phyloP scores from a whole-genome alignment of 2,329 filamentous ascomycete species.

The Tolypocladium ovalisporum region DNA sequence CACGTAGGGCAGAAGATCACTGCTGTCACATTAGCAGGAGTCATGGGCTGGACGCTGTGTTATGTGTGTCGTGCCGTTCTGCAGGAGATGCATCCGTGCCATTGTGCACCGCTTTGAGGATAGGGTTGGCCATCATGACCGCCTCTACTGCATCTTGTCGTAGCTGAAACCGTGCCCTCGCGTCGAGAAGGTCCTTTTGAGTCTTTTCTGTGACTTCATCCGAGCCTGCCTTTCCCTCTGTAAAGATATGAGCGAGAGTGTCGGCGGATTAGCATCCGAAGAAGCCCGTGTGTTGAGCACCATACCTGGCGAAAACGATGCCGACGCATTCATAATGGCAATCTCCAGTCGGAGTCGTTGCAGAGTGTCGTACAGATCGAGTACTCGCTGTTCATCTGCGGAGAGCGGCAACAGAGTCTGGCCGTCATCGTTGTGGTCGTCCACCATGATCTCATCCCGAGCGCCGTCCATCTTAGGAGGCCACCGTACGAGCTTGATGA shows the following conservation, averaged over 20 bases:
- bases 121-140: slow-evolving; percentile 62
- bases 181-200: slow-evolving; percentile 57
- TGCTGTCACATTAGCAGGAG: slow-evolving; percentile 18
- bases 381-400: slow-evolving; percentile 51
- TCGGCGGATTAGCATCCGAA: too few relatives aligned
- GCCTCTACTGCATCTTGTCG: slow-evolving; percentile 58
- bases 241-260: slow-evolving; percentile 2
- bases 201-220: slow-evolving; percentile 43
- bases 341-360: slow-evolving; percentile 63
- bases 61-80: slow-evolving; percentile 47
- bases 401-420: slow-evolving; percentile 43
- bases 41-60: not conserved
- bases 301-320: slow-evolving; percentile 24
- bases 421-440: slow-evolving; percentile 18
- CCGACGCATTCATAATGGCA: slow-evolving; percentile 48
- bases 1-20: slow-evolving; percentile 56
- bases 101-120: slow-evolving; percentile 66
- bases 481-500: not conserved
- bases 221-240: slow-evolving; percentile 21
- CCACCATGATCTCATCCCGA: slow-evolving; percentile 16
- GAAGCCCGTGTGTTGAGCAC: not conserved
- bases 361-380: slow-evolving; percentile 61
- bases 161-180: slow-evolving; percentile 58
- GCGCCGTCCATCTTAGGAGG: slow-evolving; percentile 15
- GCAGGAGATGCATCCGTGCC: slow-evolving; percentile 51